These are phyloP conservation scores for Apiotrichum gamsii DNA, from an alignment of 1,284 basidiomycete species.

Conservation along the genomic window DNA sequence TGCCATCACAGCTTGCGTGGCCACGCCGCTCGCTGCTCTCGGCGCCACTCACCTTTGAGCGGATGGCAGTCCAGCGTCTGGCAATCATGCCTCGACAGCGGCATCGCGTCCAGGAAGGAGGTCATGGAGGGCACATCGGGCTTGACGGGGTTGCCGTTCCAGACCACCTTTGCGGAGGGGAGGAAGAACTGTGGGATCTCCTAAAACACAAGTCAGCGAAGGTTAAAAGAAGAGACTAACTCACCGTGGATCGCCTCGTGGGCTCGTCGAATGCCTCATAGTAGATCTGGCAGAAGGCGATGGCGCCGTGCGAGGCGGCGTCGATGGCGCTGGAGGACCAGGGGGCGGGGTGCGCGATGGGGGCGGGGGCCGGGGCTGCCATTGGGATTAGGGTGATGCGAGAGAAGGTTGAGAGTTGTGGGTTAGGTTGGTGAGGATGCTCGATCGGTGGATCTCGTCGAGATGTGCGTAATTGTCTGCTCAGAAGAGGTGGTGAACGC, in stretches of 20 bases:
- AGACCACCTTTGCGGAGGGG: constrained; percentile 37
- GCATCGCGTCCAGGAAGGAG: constrained; percentile 31
- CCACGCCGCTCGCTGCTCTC: too few species aligned
- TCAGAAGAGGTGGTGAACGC: too few species aligned
- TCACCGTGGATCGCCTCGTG: constrained; percentile 27
- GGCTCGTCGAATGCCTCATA: constrained; percentile 45
- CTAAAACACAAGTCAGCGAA: constrained; percentile 12
- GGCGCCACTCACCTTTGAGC: constrained; percentile 8
- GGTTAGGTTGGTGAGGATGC: too few species aligned
- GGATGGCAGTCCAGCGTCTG: constrained; percentile 45
- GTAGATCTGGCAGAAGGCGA: constrained; percentile 43
- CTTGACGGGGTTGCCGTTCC: constrained; percentile 39
- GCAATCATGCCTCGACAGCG: constrained; percentile 38
- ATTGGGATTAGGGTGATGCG: too few species aligned
- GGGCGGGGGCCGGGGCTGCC: too few species aligned
- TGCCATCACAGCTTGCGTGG: too few species aligned
- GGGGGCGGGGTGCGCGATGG: too few species aligned
- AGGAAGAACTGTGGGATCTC: constrained; percentile 38
- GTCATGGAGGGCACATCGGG: constrained; percentile 21
- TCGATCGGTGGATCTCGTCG: too few species aligned
- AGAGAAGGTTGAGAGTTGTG: too few species aligned
- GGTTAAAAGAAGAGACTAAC: constrained; percentile 11
- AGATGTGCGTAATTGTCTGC: too few species aligned
- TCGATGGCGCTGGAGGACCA: constrained; percentile 39
- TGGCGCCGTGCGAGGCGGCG: constrained; percentile 41